Base-by-base conservation (phyloP, 768 basidiomycete genomes). In the Tubosaeta sp. region DNA sequence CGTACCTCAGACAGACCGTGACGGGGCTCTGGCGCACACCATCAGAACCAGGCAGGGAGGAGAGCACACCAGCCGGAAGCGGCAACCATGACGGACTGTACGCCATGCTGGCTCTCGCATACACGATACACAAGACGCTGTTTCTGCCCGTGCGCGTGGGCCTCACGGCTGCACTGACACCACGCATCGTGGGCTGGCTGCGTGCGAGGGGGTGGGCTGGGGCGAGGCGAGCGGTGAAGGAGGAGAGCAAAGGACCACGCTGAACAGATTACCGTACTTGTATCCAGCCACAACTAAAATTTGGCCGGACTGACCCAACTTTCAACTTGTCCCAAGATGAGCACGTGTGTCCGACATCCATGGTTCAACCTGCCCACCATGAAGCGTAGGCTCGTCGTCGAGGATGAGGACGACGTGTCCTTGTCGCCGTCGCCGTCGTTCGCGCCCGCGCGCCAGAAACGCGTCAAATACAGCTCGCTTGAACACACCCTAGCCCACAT, bases 51-150 rank as follows among this genome's bases (percentile, higher is more conserved):
- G 86, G 84, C 5, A 69, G 74, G 32, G 84, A 86, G 60, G 84
- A 88, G 19, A 65, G 59, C 50, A 62, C 72, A 12, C 65, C 65
- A 3, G 56, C 68, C 33, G 53, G 59, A 48, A 53, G 55, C 41
- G 67, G 68, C 2, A 80, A 85, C 2, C 78, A 83, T 8, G 88
- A 90, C 65, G 84, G 90, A 14, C 73, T 97, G 16, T 95, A 91
- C 69, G 93, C 95, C 26, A 95, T 97, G 84, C 71, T 97, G 26
- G 82, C 91, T 0, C 74, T 98, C 60, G 95, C 97, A 4, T 99
- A 95, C 70, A 87, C 89, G 17, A 82, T 99, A 48, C 97, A 99
- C 80, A 99, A 99, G 74, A 95, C 91, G 0, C 64, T 92, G 1
- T 89, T 97, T 65, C 66, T 98, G 19, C 97, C 97, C 9, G 69